phyloP scores from a whole-genome alignment of 1,139 yeast genomes.

The Geotrichum reessii region DNA sequence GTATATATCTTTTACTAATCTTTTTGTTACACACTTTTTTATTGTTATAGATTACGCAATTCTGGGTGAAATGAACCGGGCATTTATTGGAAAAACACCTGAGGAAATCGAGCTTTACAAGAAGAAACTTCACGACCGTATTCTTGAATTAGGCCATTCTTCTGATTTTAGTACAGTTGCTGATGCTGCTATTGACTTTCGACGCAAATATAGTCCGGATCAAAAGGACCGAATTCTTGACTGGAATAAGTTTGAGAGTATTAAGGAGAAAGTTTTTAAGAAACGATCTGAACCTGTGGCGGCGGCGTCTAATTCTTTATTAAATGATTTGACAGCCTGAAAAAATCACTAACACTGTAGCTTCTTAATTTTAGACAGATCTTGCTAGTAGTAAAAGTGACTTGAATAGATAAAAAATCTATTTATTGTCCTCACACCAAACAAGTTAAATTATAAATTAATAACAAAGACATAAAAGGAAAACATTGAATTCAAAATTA shows the following conservation, averaged over 20 bases:
- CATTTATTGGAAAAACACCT: constrained; percentile 25
- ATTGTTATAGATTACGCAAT: constrained; percentile 22
- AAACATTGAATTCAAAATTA: not conserved
- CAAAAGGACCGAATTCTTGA: constrained; percentile 20
- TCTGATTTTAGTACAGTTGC: constrained; percentile 17
- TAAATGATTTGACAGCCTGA: not conserved
- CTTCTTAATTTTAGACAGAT: not conserved
- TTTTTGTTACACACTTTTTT: not conserved
- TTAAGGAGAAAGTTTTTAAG: constrained; percentile 11
- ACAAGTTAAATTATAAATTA: constrained; percentile 19
- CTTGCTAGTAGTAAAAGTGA: not conserved
- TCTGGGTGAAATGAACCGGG: constrained; percentile 23
- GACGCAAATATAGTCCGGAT: constrained; percentile 15
- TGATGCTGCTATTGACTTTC: constrained; percentile 15
- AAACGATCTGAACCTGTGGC: not conserved
- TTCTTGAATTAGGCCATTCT: constrained; percentile 14
- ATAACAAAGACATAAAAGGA: constrained; percentile 2
- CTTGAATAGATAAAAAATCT: not conserved
- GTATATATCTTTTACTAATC: not conserved
- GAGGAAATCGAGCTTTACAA: constrained; percentile 25
- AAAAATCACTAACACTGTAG: not conserved
- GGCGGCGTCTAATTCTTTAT: not conserved
- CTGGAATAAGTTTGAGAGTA: constrained; percentile 23
- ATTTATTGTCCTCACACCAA: not conserved
- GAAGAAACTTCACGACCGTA: constrained; percentile 17